Conservation (phyloP, 495 filamentous ascomycete genomes). For the Physcia stellaris region DNA sequence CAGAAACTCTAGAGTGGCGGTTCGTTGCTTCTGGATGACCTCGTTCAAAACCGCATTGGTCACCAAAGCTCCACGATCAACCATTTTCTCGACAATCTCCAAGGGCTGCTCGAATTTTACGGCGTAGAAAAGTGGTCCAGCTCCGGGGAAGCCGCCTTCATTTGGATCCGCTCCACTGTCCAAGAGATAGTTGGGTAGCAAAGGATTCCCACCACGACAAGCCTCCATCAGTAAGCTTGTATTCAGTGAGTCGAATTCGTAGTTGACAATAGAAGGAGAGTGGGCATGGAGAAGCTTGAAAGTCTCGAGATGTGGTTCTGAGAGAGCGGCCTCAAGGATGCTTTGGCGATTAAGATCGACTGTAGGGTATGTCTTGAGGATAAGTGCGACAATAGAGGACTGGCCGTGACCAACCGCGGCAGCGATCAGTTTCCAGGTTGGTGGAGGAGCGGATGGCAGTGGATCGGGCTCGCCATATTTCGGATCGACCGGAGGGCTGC, state of each 20-base stretch:
- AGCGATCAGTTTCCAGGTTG: background rate
- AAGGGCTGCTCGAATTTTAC: background rate
- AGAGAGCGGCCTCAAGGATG: conserved; percentile 1
- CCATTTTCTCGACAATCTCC: background rate
- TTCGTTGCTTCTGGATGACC: background rate
- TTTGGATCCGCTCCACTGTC: conserved; percentile 2
- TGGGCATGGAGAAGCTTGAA: conserved; percentile 2
- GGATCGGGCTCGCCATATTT: conserved; percentile 1
- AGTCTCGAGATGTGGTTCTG: background rate
- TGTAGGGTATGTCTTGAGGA: too few species aligned
- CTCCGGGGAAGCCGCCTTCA: conserved; percentile 2
- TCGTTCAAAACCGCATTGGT: conserved; percentile 1
- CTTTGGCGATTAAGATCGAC: background rate
- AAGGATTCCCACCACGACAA: conserved; percentile 3
- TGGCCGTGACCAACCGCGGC: background rate
- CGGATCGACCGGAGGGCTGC: background rate
- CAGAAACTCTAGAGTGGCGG: background rate
- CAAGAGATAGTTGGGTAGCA: conserved; percentile 1
- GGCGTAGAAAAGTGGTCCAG: background rate
- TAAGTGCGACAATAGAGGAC: too few species aligned
- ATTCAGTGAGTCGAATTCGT: background rate
- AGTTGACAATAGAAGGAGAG: conserved; percentile 1
- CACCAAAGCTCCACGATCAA: background rate
- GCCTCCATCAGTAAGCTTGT: conserved; percentile 1
- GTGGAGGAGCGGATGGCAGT: background rate